Evolutionary conservation across 371 early-diverging fungal species (phyloP).

Genomic region (Globomyces sp.): DNA sequence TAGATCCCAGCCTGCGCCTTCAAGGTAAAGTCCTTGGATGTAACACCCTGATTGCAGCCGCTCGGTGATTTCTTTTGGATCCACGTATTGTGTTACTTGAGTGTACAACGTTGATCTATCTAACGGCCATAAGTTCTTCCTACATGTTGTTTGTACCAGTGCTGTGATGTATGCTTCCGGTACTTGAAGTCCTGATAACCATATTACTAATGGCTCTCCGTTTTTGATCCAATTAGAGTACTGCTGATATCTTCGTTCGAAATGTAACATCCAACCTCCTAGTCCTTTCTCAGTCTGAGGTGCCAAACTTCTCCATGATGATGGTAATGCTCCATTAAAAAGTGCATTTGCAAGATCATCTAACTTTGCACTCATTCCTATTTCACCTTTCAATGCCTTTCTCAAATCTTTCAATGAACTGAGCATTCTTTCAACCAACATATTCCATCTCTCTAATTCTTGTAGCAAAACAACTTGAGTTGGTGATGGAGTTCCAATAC

Average conservation of each 20-base stretch:
- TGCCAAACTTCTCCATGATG: conserved; percentile 49
- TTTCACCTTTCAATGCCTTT: conserved; percentile 59
- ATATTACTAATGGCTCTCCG: conserved; percentile 57
- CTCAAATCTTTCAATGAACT: conserved; percentile 47
- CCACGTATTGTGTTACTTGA: conserved; percentile 49
- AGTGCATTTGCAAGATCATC: conserved; percentile 57
- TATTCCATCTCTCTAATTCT: conserved; percentile 61
- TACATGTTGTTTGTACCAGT: conserved; percentile 55
- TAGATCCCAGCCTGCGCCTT: conserved; percentile 60
- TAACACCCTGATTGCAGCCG: conserved; percentile 54
- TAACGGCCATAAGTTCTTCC: conserved; percentile 59
- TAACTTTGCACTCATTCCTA: conserved; percentile 57
- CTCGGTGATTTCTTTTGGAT: conserved; percentile 51
- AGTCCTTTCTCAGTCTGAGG: conserved; percentile 59
- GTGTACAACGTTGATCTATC: conserved; percentile 61
- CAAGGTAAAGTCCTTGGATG: conserved; percentile 55
- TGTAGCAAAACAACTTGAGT: conserved; percentile 57
- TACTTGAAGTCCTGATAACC: conserved; percentile 57
- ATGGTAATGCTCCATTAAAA: conserved; percentile 53
- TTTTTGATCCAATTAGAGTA: conserved; percentile 56
- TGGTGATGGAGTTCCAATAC: conserved; percentile 49
- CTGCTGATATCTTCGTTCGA: conserved; percentile 51
- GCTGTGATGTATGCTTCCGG: conserved; percentile 61
- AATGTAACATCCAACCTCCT: conserved; percentile 58
- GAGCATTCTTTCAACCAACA: conserved; percentile 51